These are phyloP conservation scores for Xylaria telfairii DNA, from an alignment of 495 filamentous ascomycete genomes.

Conservation along the genomic window DNA sequence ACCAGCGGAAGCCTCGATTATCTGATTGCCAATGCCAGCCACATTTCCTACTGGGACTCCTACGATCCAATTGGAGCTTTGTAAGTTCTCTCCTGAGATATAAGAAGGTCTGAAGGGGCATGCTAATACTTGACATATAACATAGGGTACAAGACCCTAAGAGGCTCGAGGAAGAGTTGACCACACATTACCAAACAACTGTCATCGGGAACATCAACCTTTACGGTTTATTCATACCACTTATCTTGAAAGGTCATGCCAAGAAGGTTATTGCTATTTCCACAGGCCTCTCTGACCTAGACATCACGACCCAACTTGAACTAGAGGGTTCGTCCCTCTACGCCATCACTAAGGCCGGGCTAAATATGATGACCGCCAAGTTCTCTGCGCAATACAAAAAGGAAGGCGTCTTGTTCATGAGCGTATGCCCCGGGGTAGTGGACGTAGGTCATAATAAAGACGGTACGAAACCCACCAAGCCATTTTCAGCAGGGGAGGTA, in stretches of 20 bases:
- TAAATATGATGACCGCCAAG: constrained; percentile 51
- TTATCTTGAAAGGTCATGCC: constrained; percentile 51
- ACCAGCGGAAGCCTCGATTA: constrained; percentile 55
- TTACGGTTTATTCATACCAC: constrained; percentile 58
- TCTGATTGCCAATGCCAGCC: constrained; percentile 59
- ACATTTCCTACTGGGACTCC: constrained; percentile 27
- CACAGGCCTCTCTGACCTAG: constrained; percentile 50
- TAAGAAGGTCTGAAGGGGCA: background rate
- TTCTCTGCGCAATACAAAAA: constrained; percentile 56
- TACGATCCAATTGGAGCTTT: constrained; percentile 26
- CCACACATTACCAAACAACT: background rate
- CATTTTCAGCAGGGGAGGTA: too few species aligned
- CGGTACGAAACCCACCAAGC: background rate
- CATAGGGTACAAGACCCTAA: background rate
- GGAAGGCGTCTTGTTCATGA: constrained; percentile 56
- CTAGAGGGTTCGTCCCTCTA: constrained; percentile 32
- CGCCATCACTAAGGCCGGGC: constrained; percentile 40
- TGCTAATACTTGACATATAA: background rate
- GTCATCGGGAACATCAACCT: constrained; percentile 52
- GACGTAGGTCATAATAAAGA: constrained; percentile 35
- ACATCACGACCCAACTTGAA: constrained; percentile 33
- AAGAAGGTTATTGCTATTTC: constrained; percentile 66
- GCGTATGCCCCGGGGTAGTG: constrained; percentile 30
- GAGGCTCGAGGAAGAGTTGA: background rate
- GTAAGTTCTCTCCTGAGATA: constrained; percentile 26